Evolutionary conservation across 2,329 filamentous ascomycete species (phyloP).

Genomic region (Shiraia bambusicola): DNA sequence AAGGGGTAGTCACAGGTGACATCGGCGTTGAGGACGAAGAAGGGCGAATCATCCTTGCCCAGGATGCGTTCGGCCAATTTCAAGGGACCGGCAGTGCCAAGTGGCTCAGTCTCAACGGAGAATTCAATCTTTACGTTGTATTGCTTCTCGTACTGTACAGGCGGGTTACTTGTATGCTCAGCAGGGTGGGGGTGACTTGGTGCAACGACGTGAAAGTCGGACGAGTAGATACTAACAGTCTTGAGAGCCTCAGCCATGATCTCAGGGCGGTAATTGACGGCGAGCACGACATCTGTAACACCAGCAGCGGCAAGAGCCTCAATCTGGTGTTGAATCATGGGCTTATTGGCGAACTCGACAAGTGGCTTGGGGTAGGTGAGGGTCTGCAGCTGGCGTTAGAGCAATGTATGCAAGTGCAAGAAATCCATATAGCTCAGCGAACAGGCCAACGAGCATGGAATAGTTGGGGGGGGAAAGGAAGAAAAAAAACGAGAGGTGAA

Average conservation of each 20-base stretch:
- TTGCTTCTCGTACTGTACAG: constrained; percentile 74
- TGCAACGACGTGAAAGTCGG: no score
- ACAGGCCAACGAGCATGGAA: constrained; percentile 5
- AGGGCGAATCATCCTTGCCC: constrained; percentile 88
- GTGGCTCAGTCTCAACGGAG: constrained; percentile 92
- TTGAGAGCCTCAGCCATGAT: constrained; percentile 93
- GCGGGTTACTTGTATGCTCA: constrained; percentile 14
- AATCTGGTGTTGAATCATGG: constrained; percentile 98
- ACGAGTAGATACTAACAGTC: constrained; percentile 61
- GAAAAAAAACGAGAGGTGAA: not conserved
- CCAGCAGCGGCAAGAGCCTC: constrained; percentile 90
- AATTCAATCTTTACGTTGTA: constrained; percentile 96
- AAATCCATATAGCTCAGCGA: no score
- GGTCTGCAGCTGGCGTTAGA: constrained; percentile 61
- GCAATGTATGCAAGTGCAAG: not conserved
- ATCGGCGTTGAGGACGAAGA: constrained; percentile 98
- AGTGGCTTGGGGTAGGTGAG: constrained; percentile 95
- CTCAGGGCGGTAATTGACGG: constrained; percentile 98
- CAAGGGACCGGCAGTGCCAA: constrained; percentile 91
- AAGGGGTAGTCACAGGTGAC: constrained; percentile 99
- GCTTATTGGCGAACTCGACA: constrained; percentile 97
- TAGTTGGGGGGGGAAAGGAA: constrained; percentile 14
- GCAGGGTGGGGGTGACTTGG: no score
- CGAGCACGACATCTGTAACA: constrained; percentile 95
- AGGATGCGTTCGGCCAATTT: constrained; percentile 93